Percentiles rank a stretch among this genome's conserved stretches.
Conservation (phyloP, 345 rosid genomes). For the Eucalyptus pumila region DNA sequence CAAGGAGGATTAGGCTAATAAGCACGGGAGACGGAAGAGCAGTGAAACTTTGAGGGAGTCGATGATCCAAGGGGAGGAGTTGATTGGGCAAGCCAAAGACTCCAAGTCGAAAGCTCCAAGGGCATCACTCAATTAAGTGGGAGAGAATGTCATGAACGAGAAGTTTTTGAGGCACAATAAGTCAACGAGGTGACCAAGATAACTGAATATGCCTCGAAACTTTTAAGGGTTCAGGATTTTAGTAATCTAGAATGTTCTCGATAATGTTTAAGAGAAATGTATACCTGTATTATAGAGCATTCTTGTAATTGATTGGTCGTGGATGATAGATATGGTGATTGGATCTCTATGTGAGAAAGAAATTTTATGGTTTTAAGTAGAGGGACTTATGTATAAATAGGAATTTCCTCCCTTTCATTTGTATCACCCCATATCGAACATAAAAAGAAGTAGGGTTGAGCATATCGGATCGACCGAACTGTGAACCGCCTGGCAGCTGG, state of each 20-base stretch:
- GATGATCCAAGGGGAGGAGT: background rate
- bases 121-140: background rate
- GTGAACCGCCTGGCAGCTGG: fast-evolving
- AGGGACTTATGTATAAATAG: background rate
- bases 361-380: background rate
- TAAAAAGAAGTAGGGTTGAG: background rate
- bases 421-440: background rate
- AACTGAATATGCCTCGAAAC: background rate
- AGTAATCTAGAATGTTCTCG: background rate
- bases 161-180: background rate
- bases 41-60: background rate
- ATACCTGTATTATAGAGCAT: background rate
- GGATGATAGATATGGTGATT: background rate
- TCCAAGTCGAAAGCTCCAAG: background rate
- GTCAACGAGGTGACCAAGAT: background rate
- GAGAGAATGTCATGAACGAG: background rate
- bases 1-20: background rate
- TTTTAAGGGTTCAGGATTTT: background rate
- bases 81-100: background rate
- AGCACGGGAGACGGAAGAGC: background rate
- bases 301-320: background rate
- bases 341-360: background rate
- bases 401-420: background rate
- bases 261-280: background rate
- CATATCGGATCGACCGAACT: fast-evolving